Base-by-base conservation (phyloP, 495 filamentous ascomycete species). In the Penicillium antarcticum region DNA sequence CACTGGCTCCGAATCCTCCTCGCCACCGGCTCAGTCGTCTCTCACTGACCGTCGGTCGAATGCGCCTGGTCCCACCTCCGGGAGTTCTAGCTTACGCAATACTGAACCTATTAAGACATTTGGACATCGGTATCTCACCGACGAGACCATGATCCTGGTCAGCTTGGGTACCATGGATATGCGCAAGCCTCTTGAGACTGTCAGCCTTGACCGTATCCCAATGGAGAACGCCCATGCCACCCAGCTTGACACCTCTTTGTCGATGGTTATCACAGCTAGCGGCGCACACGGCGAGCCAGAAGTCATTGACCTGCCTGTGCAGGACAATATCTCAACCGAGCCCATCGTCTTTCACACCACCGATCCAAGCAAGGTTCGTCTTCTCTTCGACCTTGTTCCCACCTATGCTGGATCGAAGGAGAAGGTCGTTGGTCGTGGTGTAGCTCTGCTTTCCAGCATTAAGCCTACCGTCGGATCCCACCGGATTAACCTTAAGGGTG, bases 331-430 rank as follows among this genome's bases (percentile, higher is more conserved):
- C 53, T 87, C 85, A 24, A 96, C 92, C 0, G 92, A 96, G 55
- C 94, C 94, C 0, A 90, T 97, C 26, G 80, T 87, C 0, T 97
- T 98, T 69, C 87, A 84, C 45, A 84, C 92, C 0, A 76, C 66
- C 13, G 91, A 97, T 62, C 76, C 81, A 2, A 77, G 79, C 47
- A 91, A 89, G 59, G 92, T 97, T 35, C 90, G 91, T 68, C 74
- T 98, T 17, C 75, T 94, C 33, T 98, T 98, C 58, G 94, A 98
- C 61, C 90, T 98, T 48, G 85, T 97, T 9, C 94, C 92, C n/a
- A 97, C 95, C 2, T 97, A 97, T 72, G 84, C 91, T 33, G 95
- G 92, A n/a, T 85, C 85, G 14, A 83, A 89, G 43, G 89, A 95
- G 45, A 78, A 87, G 55, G 87, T 95, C 55, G 81, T 97, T 33